Conservation (phyloP, 2,329 filamentous ascomycete genomes). For the Xylaria sp. region DNA sequence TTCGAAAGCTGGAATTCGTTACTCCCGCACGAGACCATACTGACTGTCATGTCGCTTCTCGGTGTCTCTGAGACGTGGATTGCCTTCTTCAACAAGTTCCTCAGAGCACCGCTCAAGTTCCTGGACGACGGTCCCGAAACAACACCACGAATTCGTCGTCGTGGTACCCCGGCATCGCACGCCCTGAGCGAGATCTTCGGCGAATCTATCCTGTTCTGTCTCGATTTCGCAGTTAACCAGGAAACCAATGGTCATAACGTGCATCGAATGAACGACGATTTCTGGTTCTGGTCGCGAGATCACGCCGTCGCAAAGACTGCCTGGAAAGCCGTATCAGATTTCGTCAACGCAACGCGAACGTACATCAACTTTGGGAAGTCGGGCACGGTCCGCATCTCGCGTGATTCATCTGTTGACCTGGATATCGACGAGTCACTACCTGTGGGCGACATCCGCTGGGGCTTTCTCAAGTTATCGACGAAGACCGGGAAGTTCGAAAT, state of each 20-base stretch:
- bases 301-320: conserved; percentile 63
- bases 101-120: conserved; percentile 69
- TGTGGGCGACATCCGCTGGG: conserved; percentile 61
- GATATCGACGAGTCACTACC: conserved; percentile 54
- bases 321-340: conserved; percentile 68
- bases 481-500: conserved; percentile 66
- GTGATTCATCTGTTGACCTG: conserved; percentile 32
- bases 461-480: conserved; percentile 66
- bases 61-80: conserved; percentile 67
- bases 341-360: conserved; percentile 65
- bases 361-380: conserved; percentile 64
- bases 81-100: conserved; percentile 67
- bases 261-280: conserved; percentile 71
- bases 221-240: conserved; percentile 72
- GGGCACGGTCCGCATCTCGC: conserved; percentile 57
- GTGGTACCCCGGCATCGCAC: conserved; percentile 70
- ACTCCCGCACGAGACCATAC: conserved; percentile 66
- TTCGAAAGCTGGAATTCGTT: conserved; percentile 57
- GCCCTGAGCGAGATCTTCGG: conserved; percentile 68
- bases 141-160: conserved; percentile 57
- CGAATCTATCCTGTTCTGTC: conserved; percentile 70
- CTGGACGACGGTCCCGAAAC: conserved; percentile 60
- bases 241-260: conserved; percentile 63
- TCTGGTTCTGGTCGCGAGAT: conserved; percentile 72
- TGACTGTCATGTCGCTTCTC: conserved; percentile 67